Evolutionary conservation across 306 rosid genomes (phyloP), one percentile per base, ranked within the genome.

Genomic region (Gynostemma pentaphyllum): DNA sequence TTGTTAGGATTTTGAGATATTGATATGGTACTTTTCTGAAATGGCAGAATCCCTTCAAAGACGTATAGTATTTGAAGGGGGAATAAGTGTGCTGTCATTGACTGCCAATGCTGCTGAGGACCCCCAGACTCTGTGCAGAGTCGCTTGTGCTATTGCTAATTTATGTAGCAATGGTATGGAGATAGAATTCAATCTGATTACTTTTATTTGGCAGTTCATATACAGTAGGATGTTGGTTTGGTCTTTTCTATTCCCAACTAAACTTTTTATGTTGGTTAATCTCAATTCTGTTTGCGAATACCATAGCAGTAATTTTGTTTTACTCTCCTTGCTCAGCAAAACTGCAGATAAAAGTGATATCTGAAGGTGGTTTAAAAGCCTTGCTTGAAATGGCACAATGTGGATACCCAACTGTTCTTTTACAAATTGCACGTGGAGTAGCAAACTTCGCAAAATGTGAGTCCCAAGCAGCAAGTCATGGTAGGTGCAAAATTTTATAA

Each of bases 401-500:
- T 67, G 95, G 94, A 48, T 97, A 94, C 75, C 88, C 99, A 12
- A 95, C 88, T 67, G 99, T 92, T 70, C 97, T 92, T 76, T 82
- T 97, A 66, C 99, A 94, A 81, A 94, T 94, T 48, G 97, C 99
- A 36, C 82, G 97, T 67, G 99, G 99, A 70, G 85, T 94, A 12
- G 99, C 99, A 5, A 94, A 94, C 81, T 94, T 88, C 28, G 99
- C 99, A 39, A 94, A 94, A 76, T 94, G 99, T 67, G 99, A 94
- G 70, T 94, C 99, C 37, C 92, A 97, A 59, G 90, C 90, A 21
- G 82, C 90, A 57, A 78, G 67, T 67, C 99, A 94, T 78, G 96
- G 99, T 88, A 72, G 61, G 68, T 48, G 46, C 52, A 64, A 59
- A 15, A 55, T 68, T 47, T 34, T 14, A 72, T 55, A 32, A 30